A percentile compares a stretch with the other conserved stretches of the same genome.
These are phyloP conservation scores for Fusarium beomiforme DNA, from an alignment of 2,329 filamentous ascomycete species.

Conservation along the genomic window DNA sequence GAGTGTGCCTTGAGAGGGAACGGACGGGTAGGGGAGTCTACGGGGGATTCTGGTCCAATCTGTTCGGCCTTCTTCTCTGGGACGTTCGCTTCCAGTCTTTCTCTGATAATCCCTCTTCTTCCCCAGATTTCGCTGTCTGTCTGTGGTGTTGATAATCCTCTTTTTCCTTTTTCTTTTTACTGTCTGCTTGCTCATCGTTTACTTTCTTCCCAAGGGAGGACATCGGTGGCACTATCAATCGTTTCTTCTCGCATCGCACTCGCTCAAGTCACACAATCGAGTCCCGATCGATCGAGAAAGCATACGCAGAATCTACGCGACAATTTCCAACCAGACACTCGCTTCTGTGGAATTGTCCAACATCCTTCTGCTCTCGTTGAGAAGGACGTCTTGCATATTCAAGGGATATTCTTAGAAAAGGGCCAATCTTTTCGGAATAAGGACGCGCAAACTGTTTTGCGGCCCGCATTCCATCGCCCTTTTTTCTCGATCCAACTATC, in stretches of 20 bases:
- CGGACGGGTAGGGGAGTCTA: background rate
- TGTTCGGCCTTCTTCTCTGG: background rate
- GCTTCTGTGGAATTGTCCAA: background rate
- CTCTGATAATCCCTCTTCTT: constrained; percentile 35
- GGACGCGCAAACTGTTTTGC: constrained; percentile 34
- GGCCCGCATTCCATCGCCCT: constrained; percentile 35
- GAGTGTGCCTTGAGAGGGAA: background rate
- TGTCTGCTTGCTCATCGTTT: constrained; percentile 14
- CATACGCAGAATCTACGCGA: constrained; percentile 10
- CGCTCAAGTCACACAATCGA: constrained; percentile 31
- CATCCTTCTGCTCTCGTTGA: constrained; percentile 16
- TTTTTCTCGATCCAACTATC: background rate
- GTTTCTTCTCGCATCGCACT: constrained; percentile 9
- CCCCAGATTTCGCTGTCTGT: constrained; percentile 15
- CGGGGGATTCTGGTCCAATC: background rate
- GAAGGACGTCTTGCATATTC: constrained; percentile 2
- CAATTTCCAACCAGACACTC: background rate
- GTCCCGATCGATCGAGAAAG: constrained; percentile 25
- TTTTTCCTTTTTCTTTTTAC: constrained; percentile 12
- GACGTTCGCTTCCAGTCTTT: constrained; percentile 5
- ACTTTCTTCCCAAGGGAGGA: constrained; percentile 4
- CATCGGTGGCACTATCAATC: constrained; percentile 23
- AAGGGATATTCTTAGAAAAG: constrained; percentile 3
- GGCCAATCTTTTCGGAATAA: background rate
- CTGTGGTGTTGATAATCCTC: constrained; percentile 20